These are phyloP conservation scores for Conoideocrella luteorostrata DNA, from an alignment of 2,329 filamentous ascomycete species.

Conservation along the genomic window DNA sequence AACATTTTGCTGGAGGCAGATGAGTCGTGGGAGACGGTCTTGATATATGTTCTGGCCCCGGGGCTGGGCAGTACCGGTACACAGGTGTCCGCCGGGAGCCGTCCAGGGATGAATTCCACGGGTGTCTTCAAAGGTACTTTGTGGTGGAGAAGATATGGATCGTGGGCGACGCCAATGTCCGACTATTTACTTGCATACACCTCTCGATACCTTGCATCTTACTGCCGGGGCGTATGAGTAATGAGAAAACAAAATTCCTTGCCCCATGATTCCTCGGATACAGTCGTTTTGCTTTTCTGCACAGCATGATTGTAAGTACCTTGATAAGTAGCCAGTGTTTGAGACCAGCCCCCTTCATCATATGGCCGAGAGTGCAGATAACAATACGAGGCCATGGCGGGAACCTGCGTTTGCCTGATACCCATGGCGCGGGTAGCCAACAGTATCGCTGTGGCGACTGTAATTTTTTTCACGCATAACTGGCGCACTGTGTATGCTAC, in stretches of 20 bases:
- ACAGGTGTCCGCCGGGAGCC: conserved; percentile 12
- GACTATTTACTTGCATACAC: conserved; percentile 5
- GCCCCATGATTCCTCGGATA: too few relatives aligned
- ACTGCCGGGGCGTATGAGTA: conserved; percentile 5
- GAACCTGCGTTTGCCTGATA: neutral
- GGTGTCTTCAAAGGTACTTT: conserved; percentile 11
- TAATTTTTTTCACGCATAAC: too few relatives aligned
- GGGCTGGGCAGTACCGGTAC: neutral
- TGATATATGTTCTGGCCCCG: conserved; percentile 10
- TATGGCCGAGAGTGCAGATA: neutral
- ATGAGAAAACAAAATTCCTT: neutral
- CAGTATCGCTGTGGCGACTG: neutral
- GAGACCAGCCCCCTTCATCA: too few relatives aligned
- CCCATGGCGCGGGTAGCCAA: neutral
- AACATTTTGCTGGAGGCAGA: neutral
- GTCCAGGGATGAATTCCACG: conserved; percentile 8
- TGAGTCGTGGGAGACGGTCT: conserved; percentile 2
- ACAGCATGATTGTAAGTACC: too few relatives aligned
- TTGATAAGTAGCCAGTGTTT: neutral
- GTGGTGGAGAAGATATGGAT: conserved; percentile 13
- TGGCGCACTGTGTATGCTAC: too few relatives aligned
- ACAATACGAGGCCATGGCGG: neutral
- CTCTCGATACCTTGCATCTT: neutral
- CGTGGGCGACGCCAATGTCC: conserved; percentile 9
- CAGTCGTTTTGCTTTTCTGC: neutral